Evolutionary conservation across 306 rosid species (phyloP), one percentile per base, ranked within the genome.

Genomic region (Quercus glauca): DNA sequence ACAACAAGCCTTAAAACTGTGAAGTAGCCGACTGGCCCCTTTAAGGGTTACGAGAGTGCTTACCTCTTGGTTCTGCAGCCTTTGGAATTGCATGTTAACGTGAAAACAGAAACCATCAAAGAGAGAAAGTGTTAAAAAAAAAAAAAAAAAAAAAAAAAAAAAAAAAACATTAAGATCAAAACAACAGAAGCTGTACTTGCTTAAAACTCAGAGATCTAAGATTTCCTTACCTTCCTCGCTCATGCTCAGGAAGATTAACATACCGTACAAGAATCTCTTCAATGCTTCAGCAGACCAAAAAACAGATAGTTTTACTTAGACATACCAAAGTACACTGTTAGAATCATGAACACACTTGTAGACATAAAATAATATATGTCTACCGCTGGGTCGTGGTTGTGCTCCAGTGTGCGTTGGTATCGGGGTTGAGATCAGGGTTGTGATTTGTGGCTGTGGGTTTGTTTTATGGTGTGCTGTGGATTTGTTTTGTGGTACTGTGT

Each of bases 1-100:
- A 20, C 51, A 57, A 8, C 19, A 71, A 69, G 56, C 29, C 23
- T 41, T 71, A 21, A 41, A 20, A n/a, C 57, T 17, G 81, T 55
- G 35, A 17, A 3, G 55, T 76, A 31, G 70, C 28, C n/a, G 51
- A 37, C n/a, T 5, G 25, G 52, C 14, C 29, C 13, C 21, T 9
- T 33, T 12, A 35, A 35, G 52, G 49, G n/a, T 69, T 29, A 21
- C 25, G 33, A 51, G 37, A 71, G 63, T 57, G 43, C 33, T 69
- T 85, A 91, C 92, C 93, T 88, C 92, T 77, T 90, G 81, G 70
- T 90, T 84, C 31, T 84, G 87, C 77, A 74, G 84, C 73, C 94
- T 90, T 81, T 13, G 51, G 13, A 31, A 76, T 75, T 83, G 72
- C 79, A 63, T 21, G 28, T n/a, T 59, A 19, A 37, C 69, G 63